Base-by-base conservation (phyloP, 2,329 filamentous ascomycete species). In the Botryotinia globosa region DNA sequence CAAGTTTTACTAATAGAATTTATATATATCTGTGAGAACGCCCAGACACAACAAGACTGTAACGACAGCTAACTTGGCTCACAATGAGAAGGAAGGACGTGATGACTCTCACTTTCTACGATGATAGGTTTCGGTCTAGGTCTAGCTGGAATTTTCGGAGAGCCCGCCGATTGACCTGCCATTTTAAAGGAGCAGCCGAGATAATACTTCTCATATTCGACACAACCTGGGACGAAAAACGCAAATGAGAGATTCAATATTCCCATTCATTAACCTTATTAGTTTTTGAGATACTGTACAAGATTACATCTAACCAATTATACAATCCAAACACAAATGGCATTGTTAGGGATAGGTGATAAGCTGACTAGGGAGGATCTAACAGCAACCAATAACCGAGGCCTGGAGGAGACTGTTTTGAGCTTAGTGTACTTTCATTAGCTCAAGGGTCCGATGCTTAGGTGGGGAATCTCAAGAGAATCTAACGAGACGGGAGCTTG, bases 261-360 rank as follows among this genome's bases (percentile, higher is more conserved):
- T 51, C 7, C 2, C 16, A 58, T 69, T 59, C 34, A 34, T 69
- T 59, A 39, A 44, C 25, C 29, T 25, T 64, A 25, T 34, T 44
- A 32, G 48, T 4, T 54, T 45, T 10, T 4, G 22, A 29, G 32
- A 61, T 59, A 69, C n/a, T n/a, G n/a, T n/a, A n/a, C 51, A 1
- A 39, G 14, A 61, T 20, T n/a, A 34, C 14, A 54, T 16, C 12
- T n/a, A 18, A 59, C 59, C 61, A 65, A 71, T 71, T 32, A 58
- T 29, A 20, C 14, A 18, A 5, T 44, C 3, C 4, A 25, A 3
- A 39, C 18, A 39, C 44, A 39, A 42, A 22, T 64, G 9, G n/a
- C 32, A 44, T 71, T 42, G 44, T 58, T 51, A 63, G 68, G 56
- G 42, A n/a, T 34, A 42, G n/a, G 37, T 45, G 59, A 71, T 71